A percentile compares a stretch with the other conserved stretches of the same genome.
Conservation (phyloP, 129 eudicot species). For the Pittosporum tobira region DNA sequence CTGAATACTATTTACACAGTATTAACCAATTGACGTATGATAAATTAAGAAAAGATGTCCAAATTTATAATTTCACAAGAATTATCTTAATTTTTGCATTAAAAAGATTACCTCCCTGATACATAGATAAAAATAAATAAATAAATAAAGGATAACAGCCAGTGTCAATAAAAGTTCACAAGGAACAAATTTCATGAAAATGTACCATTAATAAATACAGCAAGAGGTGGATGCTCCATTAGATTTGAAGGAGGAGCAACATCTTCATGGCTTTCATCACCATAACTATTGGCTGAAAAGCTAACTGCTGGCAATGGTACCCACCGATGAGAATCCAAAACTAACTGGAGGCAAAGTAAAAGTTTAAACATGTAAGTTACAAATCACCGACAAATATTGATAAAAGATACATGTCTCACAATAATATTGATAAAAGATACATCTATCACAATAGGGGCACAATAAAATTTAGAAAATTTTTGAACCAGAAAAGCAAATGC, state of each 20-base stretch:
- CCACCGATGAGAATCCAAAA: slow-evolving; percentile 98
- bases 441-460: not conserved
- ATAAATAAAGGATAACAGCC: too few relatives aligned
- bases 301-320: slow-evolving; percentile 94
- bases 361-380: slow-evolving; percentile 10
- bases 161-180: too few relatives aligned
- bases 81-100: too few relatives aligned
- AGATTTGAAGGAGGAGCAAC: slow-evolving; percentile 81
- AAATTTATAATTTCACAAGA: too few relatives aligned
- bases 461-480: not conserved
- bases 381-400: slow-evolving; percentile 3
- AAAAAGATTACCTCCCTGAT: too few relatives aligned
- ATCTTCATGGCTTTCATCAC: slow-evolving; percentile 77
- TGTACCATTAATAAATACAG: slow-evolving; percentile 87
- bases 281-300: slow-evolving; percentile 55
- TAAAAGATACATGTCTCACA: too few relatives aligned
- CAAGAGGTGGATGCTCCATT: slow-evolving; percentile 98
- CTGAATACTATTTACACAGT: too few relatives aligned
- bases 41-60: too few relatives aligned
- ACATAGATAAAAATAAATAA: too few relatives aligned
- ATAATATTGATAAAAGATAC: too few relatives aligned
- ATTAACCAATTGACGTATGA: too few relatives aligned
- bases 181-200: slow-evolving; percentile 1
- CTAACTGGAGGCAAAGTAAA: slow-evolving; percentile 47
- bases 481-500: not conserved